A percentile compares a stretch with the other conserved stretches of the same genome.
These are phyloP conservation scores for Trichoderma gamsii DNA, from an alignment of 495 filamentous ascomycete species.

Conservation along the genomic window DNA sequence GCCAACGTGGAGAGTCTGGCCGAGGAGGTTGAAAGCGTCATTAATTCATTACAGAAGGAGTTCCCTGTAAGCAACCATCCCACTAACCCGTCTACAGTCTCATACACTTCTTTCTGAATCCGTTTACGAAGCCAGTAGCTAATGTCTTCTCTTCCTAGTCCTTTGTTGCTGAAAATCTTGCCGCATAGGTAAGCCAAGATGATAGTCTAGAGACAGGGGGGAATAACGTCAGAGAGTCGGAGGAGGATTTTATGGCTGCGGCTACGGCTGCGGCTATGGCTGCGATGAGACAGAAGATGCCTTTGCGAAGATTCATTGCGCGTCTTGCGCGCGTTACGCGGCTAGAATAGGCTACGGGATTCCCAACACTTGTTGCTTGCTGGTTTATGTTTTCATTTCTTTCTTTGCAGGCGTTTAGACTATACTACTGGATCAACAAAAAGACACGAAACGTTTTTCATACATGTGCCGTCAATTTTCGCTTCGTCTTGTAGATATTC, in stretches of 20 bases:
- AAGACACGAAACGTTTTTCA: background rate
- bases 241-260: background rate
- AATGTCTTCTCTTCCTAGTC: constrained; percentile 26
- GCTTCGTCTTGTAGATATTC: background rate
- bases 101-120: background rate
- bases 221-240: background rate
- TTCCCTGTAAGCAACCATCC: constrained; percentile 49
- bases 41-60: constrained; percentile 63
- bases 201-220: constrained; percentile 12
- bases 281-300: no score
- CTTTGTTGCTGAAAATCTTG: constrained; percentile 45
- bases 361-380: background rate
- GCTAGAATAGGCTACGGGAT: background rate
- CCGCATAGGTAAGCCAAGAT: constrained; percentile 17
- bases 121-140: background rate
- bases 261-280: no score
- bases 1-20: constrained; percentile 75
- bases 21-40: constrained; percentile 83
- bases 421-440: background rate
- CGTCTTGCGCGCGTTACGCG: no score
- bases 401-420: background rate
- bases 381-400: background rate
- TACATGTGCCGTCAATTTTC: background rate
- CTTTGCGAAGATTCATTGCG: no score
- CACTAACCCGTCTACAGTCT: background rate